Percentiles rank a stretch among this genome's conserved stretches.
Conservation (phyloP, 306 rosid genomes). For the Cucumis hystrix region DNA sequence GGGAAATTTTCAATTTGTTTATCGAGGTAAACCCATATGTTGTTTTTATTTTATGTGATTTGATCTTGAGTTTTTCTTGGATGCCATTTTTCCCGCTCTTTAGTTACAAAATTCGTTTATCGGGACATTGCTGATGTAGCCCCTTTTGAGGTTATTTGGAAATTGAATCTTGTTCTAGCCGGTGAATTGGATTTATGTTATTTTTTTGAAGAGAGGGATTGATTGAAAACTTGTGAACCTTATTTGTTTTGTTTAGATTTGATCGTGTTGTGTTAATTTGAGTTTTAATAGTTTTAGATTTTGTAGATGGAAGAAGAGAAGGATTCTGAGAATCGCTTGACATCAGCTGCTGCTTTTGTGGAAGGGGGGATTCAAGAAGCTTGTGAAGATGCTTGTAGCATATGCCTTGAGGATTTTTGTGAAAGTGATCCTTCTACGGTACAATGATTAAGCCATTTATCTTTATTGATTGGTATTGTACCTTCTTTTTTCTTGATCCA, state of each 20-base stretch:
- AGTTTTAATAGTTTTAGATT: constrained; percentile 23
- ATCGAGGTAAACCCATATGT: constrained; percentile 42
- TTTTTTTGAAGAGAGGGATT: background rate
- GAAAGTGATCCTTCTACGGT: constrained; percentile 79
- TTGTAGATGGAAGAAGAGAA: constrained; percentile 36
- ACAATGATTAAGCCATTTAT: constrained; percentile 5
- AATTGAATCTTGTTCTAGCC: background rate
- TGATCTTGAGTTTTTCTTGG: constrained; percentile 19
- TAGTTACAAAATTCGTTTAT: background rate
- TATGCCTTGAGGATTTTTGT: constrained; percentile 87
- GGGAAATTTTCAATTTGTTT: constrained; percentile 17
- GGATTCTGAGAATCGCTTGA: constrained; percentile 35
- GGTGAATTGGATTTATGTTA: background rate
- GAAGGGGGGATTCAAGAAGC: constrained; percentile 92
- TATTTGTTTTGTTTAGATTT: background rate
- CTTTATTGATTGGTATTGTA: background rate
- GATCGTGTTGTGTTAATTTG: background rate
- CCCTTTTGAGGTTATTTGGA: background rate
- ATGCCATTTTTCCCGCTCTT: background rate
- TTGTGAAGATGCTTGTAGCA: constrained; percentile 85
- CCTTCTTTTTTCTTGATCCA: background rate
- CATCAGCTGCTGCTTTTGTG: constrained; percentile 83
- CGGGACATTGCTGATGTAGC: background rate
- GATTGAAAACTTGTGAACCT: background rate
- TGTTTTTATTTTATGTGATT: background rate